Base-by-base conservation (phyloP, 208 protist species). In the Crithidia acanthocephali region DNA sequence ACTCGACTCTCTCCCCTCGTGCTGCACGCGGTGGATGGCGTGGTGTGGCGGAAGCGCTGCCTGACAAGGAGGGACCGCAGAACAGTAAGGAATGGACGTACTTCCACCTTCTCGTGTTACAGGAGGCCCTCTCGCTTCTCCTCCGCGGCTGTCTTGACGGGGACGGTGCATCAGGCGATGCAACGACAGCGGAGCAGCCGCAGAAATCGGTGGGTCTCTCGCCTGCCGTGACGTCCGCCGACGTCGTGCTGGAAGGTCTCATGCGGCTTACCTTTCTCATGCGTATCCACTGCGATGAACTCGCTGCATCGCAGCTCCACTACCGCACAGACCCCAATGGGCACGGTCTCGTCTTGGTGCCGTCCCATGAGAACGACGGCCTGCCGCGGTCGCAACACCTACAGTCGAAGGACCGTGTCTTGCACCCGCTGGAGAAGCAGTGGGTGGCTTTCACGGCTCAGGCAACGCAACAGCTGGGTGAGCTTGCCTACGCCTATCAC, bases 191-290 rank as follows among this genome's bases (percentile, higher is more conserved):
- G 16, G 11, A 16, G 3, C 33, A 22, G 62, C 30, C 23, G 48
- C 37, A 13, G 37, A 42, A 0, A 6, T 2, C 22, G 23, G 62
- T 44, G 3, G 2, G 7, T 40, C 59, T 76, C 13, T 20, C 44
- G n/a, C 72, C 63, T 27, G 15, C 62, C 0, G 45, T 35, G 4
- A 48, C 72, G 2, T 37, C 64, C 22, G 47, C 33, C n/a, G 33
- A 37, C n/a, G 47, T 66, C 16, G 51, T 61, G 10, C 28, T 77
- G 15, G 64, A 77, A 13, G 72, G 64, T 2, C 23, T 77, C 20
- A 27, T 22, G 25, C 25, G 20, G 3, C 51, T 68, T 2, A 48
- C 57, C 16, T 55, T 56, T 10, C 28, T 23, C 13, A n/a, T 70
- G 9, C 63, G 71, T 13, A 23, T 52, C 16, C 25, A 70, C 25